These are phyloP conservation scores for Rhizopogon salebrosus DNA, from an alignment of 768 basidiomycete species.

Conservation along the genomic window DNA sequence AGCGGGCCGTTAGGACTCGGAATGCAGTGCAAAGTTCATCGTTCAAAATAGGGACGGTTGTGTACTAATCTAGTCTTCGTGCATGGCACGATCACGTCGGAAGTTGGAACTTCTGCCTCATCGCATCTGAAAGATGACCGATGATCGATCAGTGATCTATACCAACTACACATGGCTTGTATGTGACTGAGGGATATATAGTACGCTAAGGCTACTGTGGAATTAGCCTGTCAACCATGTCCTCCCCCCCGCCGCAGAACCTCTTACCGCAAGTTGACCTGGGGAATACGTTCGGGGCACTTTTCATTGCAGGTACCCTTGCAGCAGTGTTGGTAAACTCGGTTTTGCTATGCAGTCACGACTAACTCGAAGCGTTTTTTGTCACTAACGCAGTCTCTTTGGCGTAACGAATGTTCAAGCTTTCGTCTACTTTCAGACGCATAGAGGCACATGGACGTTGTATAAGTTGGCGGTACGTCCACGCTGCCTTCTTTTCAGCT, in stretches of 20 bases:
- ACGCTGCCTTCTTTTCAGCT: neutral
- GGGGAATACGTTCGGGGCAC: neutral
- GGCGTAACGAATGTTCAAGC: neutral
- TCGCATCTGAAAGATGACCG: too few species aligned
- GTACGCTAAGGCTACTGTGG: neutral
- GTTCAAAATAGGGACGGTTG: too few species aligned
- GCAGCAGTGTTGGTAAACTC: neutral
- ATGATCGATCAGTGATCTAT: too few species aligned
- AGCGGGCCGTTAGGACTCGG: too few species aligned
- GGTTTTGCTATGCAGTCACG: neutral
- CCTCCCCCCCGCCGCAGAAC: neutral
- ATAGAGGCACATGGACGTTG: neutral
- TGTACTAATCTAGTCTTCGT: too few species aligned
- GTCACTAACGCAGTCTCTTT: neutral
- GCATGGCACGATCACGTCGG: too few species aligned
- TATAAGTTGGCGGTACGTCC: neutral
- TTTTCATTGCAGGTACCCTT: neutral
- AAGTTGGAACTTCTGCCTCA: too few species aligned
- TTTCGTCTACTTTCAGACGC: slow-evolving; percentile 1
- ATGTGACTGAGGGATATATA: neutral
- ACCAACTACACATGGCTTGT: too few species aligned
- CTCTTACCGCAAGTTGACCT: neutral
- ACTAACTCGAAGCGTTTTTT: neutral
- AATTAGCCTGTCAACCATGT: slow-evolving; percentile 1
- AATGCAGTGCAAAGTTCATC: too few species aligned